Base-by-base conservation (phyloP, 768 basidiomycete species). In the Mycena pura region DNA sequence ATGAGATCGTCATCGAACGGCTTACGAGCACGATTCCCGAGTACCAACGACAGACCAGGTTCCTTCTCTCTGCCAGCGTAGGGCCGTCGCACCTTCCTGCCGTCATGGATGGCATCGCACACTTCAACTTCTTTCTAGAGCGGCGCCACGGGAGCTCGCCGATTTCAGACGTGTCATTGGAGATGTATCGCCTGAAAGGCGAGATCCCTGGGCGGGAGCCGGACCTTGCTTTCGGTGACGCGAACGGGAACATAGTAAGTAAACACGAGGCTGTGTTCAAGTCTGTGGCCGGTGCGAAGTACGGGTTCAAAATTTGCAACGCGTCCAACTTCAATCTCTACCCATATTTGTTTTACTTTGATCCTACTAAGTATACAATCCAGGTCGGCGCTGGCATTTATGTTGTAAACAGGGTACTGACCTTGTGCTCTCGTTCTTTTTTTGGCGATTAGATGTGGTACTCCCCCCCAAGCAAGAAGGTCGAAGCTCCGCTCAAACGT, bases 291-390 rank as follows among this genome's bases (percentile, higher is more conserved):
- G 40, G 24, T 10, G 40, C 40, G 2, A 54, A 21, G n/a, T 54
- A 54, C 19, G 52, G 52, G 5, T 54, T 54, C 40, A 54, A 39
- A 22, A 54, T 54, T 27, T 29, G 52, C 40, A 54, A 54, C 19
- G 22, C 39, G 19, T 53, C 39, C n/a, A 3, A 6, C 28, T 5
- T 22, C 5, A 28, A 41, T 22, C 28, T 54, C n/a, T 54, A 43
- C 19, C 52, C 52, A 9, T 54, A 54, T 21, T 41, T 54, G 40
- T 54, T 54, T 34, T 44, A 54, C n/a, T 54, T 54, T 27, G 34
- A 54, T 22, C 52, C 52, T 2, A 13, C 2, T 5, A 28, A 29
- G 8, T 54, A 31, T n/a, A 54, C 52, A 19, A 34, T 54, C 40
- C 19, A 44, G 52, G 52, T 54, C 28, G 17, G 50, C 19, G 29